Percentiles rank a stretch among this genome's conserved stretches.
Conservation (phyloP, 345 rosid species). For the Corchorus capsularis region DNA sequence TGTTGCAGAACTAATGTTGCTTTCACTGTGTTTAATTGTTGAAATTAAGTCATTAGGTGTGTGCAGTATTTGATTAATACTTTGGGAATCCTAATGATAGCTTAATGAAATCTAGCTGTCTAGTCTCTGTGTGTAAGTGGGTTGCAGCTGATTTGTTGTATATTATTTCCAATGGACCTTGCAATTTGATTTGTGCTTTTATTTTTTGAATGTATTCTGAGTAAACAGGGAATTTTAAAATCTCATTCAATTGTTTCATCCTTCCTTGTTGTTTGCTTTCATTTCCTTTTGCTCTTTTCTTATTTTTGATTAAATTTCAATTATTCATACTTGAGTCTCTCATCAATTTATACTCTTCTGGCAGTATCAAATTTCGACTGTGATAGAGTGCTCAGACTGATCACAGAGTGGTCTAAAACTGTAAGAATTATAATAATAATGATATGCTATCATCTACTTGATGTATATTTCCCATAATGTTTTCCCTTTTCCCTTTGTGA, state of each 20-base stretch:
- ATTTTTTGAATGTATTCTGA: neutral
- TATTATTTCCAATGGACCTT: neutral
- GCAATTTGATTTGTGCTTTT: neutral
- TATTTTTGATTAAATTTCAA: neutral
- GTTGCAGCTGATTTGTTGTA: neutral
- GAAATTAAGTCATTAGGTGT: slow-evolving; percentile 9
- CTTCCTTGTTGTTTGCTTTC: neutral
- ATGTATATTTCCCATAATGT: neutral
- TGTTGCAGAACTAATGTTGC: neutral
- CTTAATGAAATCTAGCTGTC: neutral
- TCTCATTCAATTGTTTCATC: neutral
- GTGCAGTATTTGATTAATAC: neutral
- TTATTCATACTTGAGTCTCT: neutral
- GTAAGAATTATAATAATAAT: slow-evolving; percentile 49
- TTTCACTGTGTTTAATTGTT: neutral
- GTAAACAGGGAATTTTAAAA: neutral
- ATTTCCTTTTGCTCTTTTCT: neutral
- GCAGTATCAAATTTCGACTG: slow-evolving; percentile 60
- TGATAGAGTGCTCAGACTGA: slow-evolving; percentile 65
- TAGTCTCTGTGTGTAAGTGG: neutral
- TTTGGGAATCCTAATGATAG: slow-evolving; percentile 5
- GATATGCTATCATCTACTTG: neutral
- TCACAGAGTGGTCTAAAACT: slow-evolving; percentile 75
- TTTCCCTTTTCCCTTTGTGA: neutral
- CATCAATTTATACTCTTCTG: slow-evolving; percentile 27